A percentile compares a stretch with the other conserved stretches of the same genome.
phyloP scores from a whole-genome alignment of 305 asterid genomes.

The Fraxinus nigra region DNA sequence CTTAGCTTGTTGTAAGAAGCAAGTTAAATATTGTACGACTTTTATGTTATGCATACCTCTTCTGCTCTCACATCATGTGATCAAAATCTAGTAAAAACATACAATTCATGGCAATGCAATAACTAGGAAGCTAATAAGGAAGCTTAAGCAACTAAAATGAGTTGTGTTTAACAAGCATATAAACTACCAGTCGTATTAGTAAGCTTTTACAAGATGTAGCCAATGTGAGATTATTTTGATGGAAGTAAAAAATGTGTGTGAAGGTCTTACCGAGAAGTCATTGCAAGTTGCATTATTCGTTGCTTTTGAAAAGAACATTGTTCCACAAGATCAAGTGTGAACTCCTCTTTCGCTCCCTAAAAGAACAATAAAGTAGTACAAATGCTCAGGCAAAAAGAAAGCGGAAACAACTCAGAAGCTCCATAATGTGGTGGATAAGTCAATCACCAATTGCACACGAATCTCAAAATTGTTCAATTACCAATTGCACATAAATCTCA shows the following conservation, averaged over 20 bases:
- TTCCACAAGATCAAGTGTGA: constrained; percentile 97
- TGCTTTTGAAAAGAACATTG: constrained; percentile 97
- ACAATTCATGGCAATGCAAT: neutral
- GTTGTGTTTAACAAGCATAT: neutral
- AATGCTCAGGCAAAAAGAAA: neutral
- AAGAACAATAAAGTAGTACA: constrained; percentile 23
- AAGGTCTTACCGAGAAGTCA: constrained; percentile 71
- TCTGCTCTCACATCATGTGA: neutral
- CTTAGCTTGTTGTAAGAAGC: neutral
- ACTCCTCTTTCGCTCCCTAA: constrained; percentile 93
- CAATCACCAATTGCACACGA: neutral
- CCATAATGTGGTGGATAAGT: constrained; percentile 5
- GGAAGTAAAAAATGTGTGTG: neutral
- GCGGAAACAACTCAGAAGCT: neutral
- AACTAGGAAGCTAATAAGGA: neutral
- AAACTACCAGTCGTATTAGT: neutral
- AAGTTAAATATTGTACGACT: neutral
- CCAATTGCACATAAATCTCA: neutral
- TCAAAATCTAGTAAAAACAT: neutral
- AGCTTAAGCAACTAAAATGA: neutral
- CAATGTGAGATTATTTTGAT: neutral
- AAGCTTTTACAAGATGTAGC: neutral
- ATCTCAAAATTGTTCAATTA: neutral
- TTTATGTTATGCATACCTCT: neutral
- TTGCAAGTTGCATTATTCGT: constrained; percentile 89